Evolutionary conservation across 2,329 filamentous ascomycete genomes (phyloP).

Genomic region (Xylariaceae sp.): DNA sequence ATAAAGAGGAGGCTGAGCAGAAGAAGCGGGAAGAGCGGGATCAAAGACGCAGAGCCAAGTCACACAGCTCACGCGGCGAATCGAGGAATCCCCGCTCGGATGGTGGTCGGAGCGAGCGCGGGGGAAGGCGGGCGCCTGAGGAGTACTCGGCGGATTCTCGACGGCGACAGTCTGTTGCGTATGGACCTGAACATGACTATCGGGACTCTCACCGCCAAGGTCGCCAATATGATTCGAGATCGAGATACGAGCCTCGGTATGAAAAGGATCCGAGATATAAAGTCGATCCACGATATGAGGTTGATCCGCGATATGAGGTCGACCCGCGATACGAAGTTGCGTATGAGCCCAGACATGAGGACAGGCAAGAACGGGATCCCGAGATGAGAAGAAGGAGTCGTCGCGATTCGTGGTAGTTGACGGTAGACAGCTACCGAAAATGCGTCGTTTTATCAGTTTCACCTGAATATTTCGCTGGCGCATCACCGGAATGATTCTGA

Average conservation of each 20-base stretch:
- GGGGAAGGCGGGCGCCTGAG: not conserved
- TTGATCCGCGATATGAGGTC: too few species aligned
- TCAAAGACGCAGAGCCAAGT: conserved; percentile 8
- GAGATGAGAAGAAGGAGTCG: conserved; percentile 18
- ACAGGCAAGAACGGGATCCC: conserved; percentile 7
- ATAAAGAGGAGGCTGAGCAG: conserved; percentile 22
- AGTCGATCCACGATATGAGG: too few species aligned
- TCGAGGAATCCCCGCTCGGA: not conserved
- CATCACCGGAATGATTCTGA: too few species aligned
- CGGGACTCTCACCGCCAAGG: conserved; percentile 13
- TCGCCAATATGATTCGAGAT: conserved; percentile 12
- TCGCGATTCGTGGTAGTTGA: conserved; percentile 19
- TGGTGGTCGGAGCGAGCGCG: not conserved
- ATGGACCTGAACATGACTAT: not conserved
- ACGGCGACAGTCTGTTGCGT: conserved; percentile 8
- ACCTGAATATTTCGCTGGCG: too few species aligned
- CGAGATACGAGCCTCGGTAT: conserved; percentile 12
- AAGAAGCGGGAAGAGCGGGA: conserved; percentile 19
- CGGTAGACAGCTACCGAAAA: too few species aligned
- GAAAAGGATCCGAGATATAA: too few species aligned
- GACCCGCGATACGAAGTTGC: too few species aligned
- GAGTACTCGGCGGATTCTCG: conserved; percentile 2
- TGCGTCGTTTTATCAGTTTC: too few species aligned
- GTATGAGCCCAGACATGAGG: conserved; percentile 13
- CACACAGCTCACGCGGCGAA: conserved; percentile 4